Evolutionary conservation across 2,329 filamentous ascomycete species (phyloP), one percentile per base, ranked within the genome.

Genomic region (Aspergillus caelatus): DNA sequence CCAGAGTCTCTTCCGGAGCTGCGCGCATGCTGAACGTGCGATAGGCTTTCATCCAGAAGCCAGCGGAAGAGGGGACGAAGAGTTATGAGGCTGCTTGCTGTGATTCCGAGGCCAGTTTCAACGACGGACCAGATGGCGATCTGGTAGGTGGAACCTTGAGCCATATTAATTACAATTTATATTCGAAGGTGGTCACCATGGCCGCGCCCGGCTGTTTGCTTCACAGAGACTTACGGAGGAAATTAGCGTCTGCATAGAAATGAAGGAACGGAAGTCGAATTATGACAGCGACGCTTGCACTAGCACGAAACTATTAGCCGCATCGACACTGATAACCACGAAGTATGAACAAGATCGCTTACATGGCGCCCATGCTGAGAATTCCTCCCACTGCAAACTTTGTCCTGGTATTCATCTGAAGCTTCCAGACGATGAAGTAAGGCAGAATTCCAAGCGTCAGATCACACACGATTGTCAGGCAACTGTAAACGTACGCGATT

Each of bases 371-470:
- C 41, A 45, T 45, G 1, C 80, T 78, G 46, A 89, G 77, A 53
- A 89, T 78, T 0, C 78, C 77, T 7, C 80, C 80, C 9, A 88
- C 75, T 1, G 84, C 79, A 2, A 81, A 21, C 67, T 87, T 88
- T 2, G 80, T 82, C 59, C 78, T 80, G 7, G 61, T 70, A 52
- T 82, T 81, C 81, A 89, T 86, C 61, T 85, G 81, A 32, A 89
- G 71, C 26, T 81, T 78, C 77, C 80, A 85, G 2, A 89, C 79
- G 12, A 89, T 74, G 59, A 83, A 83, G 5, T 83, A 80, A 0
- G 84, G 85, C 1, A 86, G 73, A 39, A 85, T 77, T 7, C 81
- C 78, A n/a, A 86, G 75, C 1, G 81, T 83, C 46, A 85, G 81
- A 68, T 86, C 84, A 45, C 59, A 67, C 16, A 64, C 6, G 12